Evolutionary conservation across 345 rosid species (phyloP).

Genomic region (Eucalyptus curtisii): DNA sequence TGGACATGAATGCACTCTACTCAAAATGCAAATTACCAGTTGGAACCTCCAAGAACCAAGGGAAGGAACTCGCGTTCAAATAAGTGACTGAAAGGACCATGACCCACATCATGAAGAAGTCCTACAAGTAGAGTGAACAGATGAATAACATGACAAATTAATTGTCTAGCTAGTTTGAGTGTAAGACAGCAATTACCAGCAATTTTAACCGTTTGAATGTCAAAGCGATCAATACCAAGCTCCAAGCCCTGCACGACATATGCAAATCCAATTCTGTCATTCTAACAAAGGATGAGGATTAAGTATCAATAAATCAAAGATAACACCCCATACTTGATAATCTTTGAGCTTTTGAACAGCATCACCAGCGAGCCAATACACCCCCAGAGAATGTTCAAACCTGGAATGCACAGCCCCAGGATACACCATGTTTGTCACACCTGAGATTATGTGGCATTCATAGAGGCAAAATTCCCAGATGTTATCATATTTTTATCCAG

Average conservation of each 20-base stretch:
- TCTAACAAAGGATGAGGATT: neutral
- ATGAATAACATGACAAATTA: neutral
- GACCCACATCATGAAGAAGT: conserved; percentile 90
- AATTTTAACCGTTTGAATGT: conserved; percentile 79
- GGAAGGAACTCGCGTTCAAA: conserved; percentile 94
- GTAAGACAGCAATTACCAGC: conserved; percentile 41
- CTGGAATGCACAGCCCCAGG: conserved; percentile 93
- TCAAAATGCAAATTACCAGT: conserved; percentile 35
- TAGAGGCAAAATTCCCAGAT: neutral
- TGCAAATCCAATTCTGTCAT: neutral
- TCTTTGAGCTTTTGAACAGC: conserved; percentile 51
- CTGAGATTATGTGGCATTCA: conserved; percentile 20
- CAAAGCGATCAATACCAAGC: conserved; percentile 67
- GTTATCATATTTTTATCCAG: neutral
- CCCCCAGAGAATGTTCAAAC: conserved; percentile 95
- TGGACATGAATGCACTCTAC: neutral
- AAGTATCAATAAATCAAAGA: neutral
- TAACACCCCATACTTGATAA: conserved; percentile 40
- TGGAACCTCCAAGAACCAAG: conserved; percentile 21
- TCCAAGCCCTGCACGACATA: conserved; percentile 44
- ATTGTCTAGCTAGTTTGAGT: neutral
- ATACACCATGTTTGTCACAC: conserved; percentile 66
- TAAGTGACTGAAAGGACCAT: conserved; percentile 95
- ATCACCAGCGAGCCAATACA: conserved; percentile 79
- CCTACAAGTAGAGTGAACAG: conserved; percentile 30